Evolutionary conservation across 306 rosid genomes (phyloP).

Genomic region (Acacia melanoxylon): DNA sequence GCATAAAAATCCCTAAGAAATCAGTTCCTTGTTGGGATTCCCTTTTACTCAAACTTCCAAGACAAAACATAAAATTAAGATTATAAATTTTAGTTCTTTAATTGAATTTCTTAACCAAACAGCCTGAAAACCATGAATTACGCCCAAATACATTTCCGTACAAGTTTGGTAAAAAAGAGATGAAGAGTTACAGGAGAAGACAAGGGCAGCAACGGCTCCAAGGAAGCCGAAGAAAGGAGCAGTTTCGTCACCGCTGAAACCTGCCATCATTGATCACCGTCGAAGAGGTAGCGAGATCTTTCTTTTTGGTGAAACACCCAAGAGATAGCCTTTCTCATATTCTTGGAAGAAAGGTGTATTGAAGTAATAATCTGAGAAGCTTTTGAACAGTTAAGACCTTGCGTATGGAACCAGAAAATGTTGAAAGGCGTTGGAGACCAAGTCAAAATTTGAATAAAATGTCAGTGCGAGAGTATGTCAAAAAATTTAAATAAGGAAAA

Average conservation of each 20-base stretch:
- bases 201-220: constrained; percentile 77
- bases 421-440: no score
- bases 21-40: not conserved
- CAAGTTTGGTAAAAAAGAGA: not conserved
- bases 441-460: no score
- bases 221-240: constrained; percentile 89
- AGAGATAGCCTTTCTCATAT: no score
- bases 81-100: not conserved
- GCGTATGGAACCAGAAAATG: no score
- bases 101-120: not conserved
- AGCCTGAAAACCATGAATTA: not conserved
- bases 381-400: no score
- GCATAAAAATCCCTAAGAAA: not conserved
- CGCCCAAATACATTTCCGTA: not conserved
- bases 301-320: no score
- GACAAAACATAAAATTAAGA: not conserved
- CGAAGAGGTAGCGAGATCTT: not conserved
- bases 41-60: not conserved
- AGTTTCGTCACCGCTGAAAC: constrained; percentile 80
- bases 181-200: constrained; percentile 56
- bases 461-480: no score
- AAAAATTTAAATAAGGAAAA: no score
- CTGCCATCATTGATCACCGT: constrained; percentile 27
- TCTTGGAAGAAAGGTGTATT: no score
- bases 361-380: no score